Conservation (phyloP, 2,329 filamentous ascomycete species). For the Nigrograna mackinnonii region DNA sequence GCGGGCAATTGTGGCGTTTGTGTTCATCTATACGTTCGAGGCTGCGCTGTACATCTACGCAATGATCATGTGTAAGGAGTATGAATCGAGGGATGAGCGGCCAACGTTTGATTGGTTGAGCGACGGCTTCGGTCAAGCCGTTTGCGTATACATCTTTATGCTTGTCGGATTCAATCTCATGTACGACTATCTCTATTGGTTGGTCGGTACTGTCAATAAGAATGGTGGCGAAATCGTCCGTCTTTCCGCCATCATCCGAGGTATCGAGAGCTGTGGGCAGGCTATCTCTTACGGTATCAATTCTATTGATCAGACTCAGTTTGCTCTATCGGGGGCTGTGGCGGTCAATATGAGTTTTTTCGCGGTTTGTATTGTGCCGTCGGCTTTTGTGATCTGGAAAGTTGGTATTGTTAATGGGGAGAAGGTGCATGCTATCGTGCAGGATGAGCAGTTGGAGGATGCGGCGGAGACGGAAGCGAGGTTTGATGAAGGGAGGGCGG, state of each 20-base stretch:
- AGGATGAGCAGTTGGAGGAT: too few relatives aligned
- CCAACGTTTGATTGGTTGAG: slow-evolving; percentile 1
- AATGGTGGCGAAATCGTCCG: slow-evolving; percentile 3
- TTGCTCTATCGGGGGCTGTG: too few relatives aligned
- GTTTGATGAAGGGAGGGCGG: too few relatives aligned
- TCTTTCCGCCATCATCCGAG: slow-evolving; percentile 3
- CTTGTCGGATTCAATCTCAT: slow-evolving; percentile 1
- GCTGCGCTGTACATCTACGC: background rate
- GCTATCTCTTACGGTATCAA: slow-evolving; percentile 5
- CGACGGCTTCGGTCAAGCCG: slow-evolving; percentile 2
- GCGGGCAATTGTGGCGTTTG: background rate
- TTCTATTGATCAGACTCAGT: too few relatives aligned
- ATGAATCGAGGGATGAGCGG: background rate
- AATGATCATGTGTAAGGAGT: slow-evolving; percentile 1
- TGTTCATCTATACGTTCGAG: background rate
- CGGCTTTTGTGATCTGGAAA: too few relatives aligned
- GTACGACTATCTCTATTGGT: slow-evolving; percentile 5
- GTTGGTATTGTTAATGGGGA: too few relatives aligned
- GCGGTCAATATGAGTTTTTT: too few relatives aligned
- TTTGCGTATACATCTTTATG: slow-evolving; percentile 5
- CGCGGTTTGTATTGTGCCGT: too few relatives aligned
- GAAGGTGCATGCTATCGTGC: too few relatives aligned
- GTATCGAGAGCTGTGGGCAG: slow-evolving; percentile 2
- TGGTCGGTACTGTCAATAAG: slow-evolving; percentile 4
- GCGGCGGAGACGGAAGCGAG: too few relatives aligned